A percentile compares a stretch with the other conserved stretches of the same genome.
Conservation (phyloP, 805 yeast species). For the Spathaspora boniae region DNA sequence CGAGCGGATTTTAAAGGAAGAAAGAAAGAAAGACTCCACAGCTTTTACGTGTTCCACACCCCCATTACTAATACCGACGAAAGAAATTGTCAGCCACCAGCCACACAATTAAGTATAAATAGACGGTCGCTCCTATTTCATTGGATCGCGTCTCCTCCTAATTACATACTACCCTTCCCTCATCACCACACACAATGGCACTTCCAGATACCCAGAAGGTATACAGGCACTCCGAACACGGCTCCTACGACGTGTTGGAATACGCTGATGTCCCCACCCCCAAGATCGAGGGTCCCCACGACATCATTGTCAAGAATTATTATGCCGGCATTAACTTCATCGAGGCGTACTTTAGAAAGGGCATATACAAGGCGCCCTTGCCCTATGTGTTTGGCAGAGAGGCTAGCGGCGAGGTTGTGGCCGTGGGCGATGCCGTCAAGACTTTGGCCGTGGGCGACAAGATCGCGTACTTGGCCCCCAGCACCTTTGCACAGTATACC, state of each 20-base stretch:
- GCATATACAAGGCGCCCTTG: constrained; percentile 57
- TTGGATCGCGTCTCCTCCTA: too few relatives aligned
- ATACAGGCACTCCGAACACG: constrained; percentile 52
- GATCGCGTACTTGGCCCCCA: constrained; percentile 52
- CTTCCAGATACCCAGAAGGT: constrained; percentile 59
- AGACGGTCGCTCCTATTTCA: too few relatives aligned
- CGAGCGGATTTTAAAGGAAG: too few relatives aligned
- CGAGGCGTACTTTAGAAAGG: constrained; percentile 79
- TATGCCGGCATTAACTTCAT: constrained; percentile 82
- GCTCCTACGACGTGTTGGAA: constrained; percentile 54
- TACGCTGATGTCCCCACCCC: constrained; percentile 62
- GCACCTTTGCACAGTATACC: constrained; percentile 73
- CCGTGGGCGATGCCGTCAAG: constrained; percentile 57
- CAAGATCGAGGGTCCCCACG: constrained; percentile 42
- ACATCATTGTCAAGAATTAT: constrained; percentile 67
- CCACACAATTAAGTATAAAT: too few relatives aligned
- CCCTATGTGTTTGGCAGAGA: constrained; percentile 75
- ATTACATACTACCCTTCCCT: neutral
- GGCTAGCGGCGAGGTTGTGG: constrained; percentile 67
- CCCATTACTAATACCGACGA: too few relatives aligned
- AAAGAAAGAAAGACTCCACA: too few relatives aligned
- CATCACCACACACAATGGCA: constrained; percentile 8
- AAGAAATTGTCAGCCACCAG: too few relatives aligned
- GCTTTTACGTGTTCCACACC: too few relatives aligned
- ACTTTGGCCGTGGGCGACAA: constrained; percentile 64